These are phyloP conservation scores for Vitis vinifera DNA, from an alignment of 164 flowering plant species.

Conservation along the genomic window DNA sequence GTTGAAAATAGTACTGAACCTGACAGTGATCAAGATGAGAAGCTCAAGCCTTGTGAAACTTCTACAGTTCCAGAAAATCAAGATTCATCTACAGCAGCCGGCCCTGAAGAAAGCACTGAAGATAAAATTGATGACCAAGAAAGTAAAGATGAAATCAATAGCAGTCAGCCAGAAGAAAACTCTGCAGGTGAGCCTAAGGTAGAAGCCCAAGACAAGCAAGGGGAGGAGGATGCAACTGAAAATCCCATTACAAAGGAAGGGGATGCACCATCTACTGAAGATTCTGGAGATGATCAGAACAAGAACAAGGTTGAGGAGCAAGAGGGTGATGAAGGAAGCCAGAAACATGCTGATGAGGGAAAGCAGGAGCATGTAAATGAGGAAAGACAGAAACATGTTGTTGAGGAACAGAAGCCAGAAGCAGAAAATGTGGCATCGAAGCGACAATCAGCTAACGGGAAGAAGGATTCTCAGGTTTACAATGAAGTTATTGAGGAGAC, in stretches of 20 bases:
- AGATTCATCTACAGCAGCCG: not conserved
- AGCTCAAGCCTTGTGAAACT: conserved; percentile 3
- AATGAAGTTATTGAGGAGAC: conserved; percentile 73
- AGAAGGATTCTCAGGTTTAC: conserved; percentile 39
- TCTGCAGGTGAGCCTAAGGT: not conserved
- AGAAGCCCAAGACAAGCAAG: conserved; percentile 6
- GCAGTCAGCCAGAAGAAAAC: not conserved
- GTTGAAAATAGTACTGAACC: not conserved
- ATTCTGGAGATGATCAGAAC: conserved; percentile 1
- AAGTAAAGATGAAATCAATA: not conserved
- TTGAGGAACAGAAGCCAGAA: conserved; percentile 16
- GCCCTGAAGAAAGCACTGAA: conserved; percentile 6
- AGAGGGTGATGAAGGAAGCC: conserved; percentile 8
- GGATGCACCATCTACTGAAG: conserved; percentile 6
- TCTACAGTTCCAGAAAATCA: conserved; percentile 17
- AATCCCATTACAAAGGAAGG: not conserved
- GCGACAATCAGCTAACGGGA: conserved; percentile 32
- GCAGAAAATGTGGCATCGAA: conserved; percentile 15
- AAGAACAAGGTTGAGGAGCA: conserved; percentile 9
- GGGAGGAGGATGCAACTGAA: conserved; percentile 4
- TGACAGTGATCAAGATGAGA: conserved; percentile 12
- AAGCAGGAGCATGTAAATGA: conserved; percentile 5
- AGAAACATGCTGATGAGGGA: conserved; percentile 14
- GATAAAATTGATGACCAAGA: conserved; percentile 2
- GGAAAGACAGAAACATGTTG: not conserved